A percentile compares a stretch with the other conserved stretches of the same genome.
phyloP scores from a whole-genome alignment of 140 eudicot species.

The Senecio squalidus region DNA sequence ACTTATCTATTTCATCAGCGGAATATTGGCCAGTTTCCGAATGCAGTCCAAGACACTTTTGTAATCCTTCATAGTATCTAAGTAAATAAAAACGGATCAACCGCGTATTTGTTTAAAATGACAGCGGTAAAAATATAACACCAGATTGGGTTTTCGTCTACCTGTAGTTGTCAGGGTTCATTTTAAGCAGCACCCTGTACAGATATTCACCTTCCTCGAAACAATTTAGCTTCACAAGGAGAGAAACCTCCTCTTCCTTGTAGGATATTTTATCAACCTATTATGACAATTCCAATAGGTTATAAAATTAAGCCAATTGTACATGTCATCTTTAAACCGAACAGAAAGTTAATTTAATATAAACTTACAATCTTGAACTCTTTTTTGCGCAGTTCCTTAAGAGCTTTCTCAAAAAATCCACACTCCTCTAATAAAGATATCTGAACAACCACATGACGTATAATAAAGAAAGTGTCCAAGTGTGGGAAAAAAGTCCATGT shows the following conservation, averaged over 20 bases:
- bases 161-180: slow-evolving; percentile 99
- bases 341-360: slow-evolving; percentile 5
- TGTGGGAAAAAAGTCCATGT: too few species aligned
- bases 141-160: slow-evolving; percentile 14
- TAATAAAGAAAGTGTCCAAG: too few species aligned
- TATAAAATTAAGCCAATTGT: not conserved
- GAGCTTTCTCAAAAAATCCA: slow-evolving; percentile 69
- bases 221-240: slow-evolving; percentile 72
- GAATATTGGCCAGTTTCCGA: slow-evolving; percentile 61
- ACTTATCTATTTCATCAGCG: slow-evolving; percentile 57
- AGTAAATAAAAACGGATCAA: slow-evolving; percentile 10
- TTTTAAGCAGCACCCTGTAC: slow-evolving; percentile 63
- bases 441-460: slow-evolving; percentile 31
- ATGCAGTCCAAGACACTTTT: slow-evolving; percentile 73
- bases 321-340: not conserved
- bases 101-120: too few species aligned
- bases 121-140: too few species aligned
- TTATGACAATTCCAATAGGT: slow-evolving; percentile 6
- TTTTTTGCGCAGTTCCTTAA: slow-evolving; percentile 72
- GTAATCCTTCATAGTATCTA: slow-evolving; percentile 94
- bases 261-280: slow-evolving; percentile 79
- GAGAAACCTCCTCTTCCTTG: slow-evolving; percentile 93
- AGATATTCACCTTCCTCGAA: slow-evolving; percentile 70
- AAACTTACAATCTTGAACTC: slow-evolving; percentile 77
- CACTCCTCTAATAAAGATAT: slow-evolving; percentile 85